Percentiles rank a stretch among this genome's conserved stretches.
Evolutionary conservation across 768 basidiomycete species (phyloP).

Genomic region (Russula sp.): DNA sequence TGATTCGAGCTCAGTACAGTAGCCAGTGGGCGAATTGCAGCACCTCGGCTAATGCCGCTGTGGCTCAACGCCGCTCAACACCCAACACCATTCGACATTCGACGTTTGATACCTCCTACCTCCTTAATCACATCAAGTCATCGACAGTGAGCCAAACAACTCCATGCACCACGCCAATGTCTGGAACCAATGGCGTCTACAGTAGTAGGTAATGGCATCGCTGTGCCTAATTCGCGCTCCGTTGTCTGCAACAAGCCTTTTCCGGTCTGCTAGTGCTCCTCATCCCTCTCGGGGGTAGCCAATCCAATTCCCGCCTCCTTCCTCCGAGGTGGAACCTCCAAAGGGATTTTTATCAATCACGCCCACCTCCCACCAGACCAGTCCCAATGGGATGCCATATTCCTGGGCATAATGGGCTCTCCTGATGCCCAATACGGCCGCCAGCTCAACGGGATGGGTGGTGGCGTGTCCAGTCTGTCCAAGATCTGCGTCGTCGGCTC

Average conservation of each 20-base stretch:
- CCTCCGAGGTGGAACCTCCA: constrained; percentile 73
- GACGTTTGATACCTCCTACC: not conserved
- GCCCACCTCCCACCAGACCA: constrained; percentile 50
- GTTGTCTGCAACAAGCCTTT: not conserved
- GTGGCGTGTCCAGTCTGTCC: constrained; percentile 69
- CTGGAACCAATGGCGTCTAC: constrained; percentile 4
- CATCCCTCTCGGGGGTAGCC: constrained; percentile 20
- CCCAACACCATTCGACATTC: not conserved
- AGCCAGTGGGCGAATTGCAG: no score
- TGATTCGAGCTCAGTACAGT: no score
- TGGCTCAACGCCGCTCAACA: not conserved
- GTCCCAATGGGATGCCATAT: constrained; percentile 56
- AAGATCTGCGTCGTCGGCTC: constrained; percentile 67
- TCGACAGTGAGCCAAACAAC: constrained; percentile 20
- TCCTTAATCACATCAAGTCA: not conserved
- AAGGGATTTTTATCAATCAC: constrained; percentile 65
- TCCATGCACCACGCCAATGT: not conserved
- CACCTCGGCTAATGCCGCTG: constrained; percentile 6
- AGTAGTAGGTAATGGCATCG: constrained; percentile 17
- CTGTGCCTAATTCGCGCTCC: not conserved
- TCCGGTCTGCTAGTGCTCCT: constrained; percentile 9
- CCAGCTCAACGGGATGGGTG: constrained; percentile 81
- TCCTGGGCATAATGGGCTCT: constrained; percentile 77
- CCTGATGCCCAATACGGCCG: constrained; percentile 65
- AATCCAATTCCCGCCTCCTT: constrained; percentile 47